phyloP scores from a whole-genome alignment of 2,329 filamentous ascomycete genomes.

The Talaromyces rugulosus region DNA sequence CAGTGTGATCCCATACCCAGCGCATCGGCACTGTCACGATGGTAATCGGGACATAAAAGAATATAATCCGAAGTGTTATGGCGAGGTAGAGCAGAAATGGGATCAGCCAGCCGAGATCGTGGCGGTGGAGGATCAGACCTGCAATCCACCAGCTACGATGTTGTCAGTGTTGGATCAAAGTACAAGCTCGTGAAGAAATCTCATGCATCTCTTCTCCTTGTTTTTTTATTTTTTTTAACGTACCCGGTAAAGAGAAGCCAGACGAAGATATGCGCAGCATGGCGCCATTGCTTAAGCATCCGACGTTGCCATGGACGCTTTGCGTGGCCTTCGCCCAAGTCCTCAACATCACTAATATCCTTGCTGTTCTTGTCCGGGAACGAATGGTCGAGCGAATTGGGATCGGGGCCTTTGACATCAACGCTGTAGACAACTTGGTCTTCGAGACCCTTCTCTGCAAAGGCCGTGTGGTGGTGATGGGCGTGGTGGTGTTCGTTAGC shows the following conservation, averaged over 20 bases:
- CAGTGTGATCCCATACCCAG: conserved; percentile 64
- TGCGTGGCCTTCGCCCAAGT: conserved; percentile 32
- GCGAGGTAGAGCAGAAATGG: conserved; percentile 78
- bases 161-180: conserved; percentile 13
- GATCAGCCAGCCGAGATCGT: conserved; percentile 74
- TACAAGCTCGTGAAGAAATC: conserved; percentile 6
- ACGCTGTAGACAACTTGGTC: conserved; percentile 49
- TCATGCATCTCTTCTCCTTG: background rate
- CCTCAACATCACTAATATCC: conserved; percentile 36
- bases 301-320: conserved; percentile 26
- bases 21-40: conserved; percentile 64
- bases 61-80: conserved; percentile 69
- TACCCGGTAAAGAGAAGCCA: conserved; percentile 53
- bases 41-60: conserved; percentile 66
- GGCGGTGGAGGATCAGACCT: conserved; percentile 65
- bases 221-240: conserved; percentile 19
- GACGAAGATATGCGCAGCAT: conserved; percentile 44
- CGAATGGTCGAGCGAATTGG: conserved; percentile 38
- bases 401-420: conserved; percentile 31
- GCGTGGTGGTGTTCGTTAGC: background rate
- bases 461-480: conserved; percentile 1
- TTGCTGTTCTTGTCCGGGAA: conserved; percentile 19
- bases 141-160: conserved; percentile 69
- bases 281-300: conserved; percentile 23
- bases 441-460: conserved; percentile 25